Conservation (phyloP, 2,329 filamentous ascomycete species). For the Paraphaeosphaeria minitans region DNA sequence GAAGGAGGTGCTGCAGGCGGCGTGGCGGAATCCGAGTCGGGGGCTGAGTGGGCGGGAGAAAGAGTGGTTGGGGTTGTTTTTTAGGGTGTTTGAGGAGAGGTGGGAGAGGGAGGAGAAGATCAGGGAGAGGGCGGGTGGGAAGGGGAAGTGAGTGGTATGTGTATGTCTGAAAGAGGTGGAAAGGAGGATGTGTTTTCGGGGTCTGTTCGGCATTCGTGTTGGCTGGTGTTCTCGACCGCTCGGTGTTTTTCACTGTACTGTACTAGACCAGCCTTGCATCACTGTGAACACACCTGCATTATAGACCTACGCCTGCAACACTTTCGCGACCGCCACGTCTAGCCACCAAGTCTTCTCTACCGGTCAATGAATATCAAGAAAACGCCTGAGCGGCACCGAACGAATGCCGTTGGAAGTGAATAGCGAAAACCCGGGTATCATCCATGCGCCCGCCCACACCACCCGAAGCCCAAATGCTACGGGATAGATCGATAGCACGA, state of each 20-base stretch:
- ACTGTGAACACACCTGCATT: too few species aligned
- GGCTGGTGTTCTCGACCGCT: not conserved
- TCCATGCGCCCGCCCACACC: not conserved
- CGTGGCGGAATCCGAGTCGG: conserved; percentile 63
- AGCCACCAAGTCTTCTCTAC: not conserved
- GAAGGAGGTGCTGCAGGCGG: conserved; percentile 73
- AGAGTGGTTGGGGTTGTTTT: conserved; percentile 50
- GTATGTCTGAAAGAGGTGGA: not conserved
- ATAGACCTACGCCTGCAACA: too few species aligned
- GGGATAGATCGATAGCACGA: not conserved
- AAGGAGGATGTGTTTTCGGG: too few species aligned
- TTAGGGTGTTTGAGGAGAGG: conserved; percentile 35
- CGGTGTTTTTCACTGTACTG: too few species aligned
- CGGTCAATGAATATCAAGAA: not conserved
- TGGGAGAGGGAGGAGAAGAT: conserved; percentile 42
- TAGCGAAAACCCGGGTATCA: conserved; percentile 3
- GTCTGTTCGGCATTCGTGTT: not conserved
- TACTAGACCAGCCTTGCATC: too few species aligned
- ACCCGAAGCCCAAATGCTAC: not conserved
- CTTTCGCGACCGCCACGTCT: not conserved
- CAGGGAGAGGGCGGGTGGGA: conserved; percentile 32
- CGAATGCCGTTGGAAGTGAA: not conserved
- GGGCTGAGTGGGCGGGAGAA: conserved; percentile 47
- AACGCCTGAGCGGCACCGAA: not conserved
- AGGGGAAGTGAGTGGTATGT: conserved; percentile 27